phyloP scores from a whole-genome alignment of 768 basidiomycete genomes.

The Lactifluus pinguis region DNA sequence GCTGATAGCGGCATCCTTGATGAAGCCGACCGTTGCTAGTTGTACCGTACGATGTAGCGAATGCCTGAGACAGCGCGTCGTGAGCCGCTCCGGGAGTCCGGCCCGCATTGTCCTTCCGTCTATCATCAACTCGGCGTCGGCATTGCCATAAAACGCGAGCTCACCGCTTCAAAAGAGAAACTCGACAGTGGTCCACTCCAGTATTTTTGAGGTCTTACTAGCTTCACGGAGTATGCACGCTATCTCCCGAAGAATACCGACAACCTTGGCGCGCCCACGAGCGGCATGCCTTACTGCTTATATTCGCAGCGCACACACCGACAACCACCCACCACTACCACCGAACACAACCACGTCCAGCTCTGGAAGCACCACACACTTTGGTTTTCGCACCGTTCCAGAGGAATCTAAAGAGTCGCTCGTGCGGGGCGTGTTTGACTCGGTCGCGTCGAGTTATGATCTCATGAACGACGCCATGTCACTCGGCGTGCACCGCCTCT shows the following conservation, averaged over 20 bases:
- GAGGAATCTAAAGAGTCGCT: slow-evolving; percentile 81
- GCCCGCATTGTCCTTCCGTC: not conserved
- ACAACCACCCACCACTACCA: not conserved
- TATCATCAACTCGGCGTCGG: no score
- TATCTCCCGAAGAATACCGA: slow-evolving; percentile 5
- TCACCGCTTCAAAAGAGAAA: not conserved
- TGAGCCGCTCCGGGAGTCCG: not conserved
- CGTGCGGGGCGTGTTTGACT: slow-evolving; percentile 90
- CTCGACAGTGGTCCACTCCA: no score
- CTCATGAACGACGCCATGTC: slow-evolving; percentile 99
- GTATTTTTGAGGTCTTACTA: not conserved
- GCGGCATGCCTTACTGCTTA: not conserved
- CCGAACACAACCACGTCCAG: slow-evolving; percentile 4
- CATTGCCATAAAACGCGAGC: not conserved
- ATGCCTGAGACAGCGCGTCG: not conserved
- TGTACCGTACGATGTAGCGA: not conserved
- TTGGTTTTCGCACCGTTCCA: slow-evolving; percentile 87
- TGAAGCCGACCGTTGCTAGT: not conserved
- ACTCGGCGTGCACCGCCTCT: slow-evolving; percentile 88
- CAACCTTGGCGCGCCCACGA: not conserved
- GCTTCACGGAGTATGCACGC: slow-evolving; percentile 4
- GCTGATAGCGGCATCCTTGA: slow-evolving; percentile 13
- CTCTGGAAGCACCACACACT: slow-evolving; percentile 57
- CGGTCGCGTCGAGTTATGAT: slow-evolving; percentile 92
- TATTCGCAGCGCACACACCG: slow-evolving; percentile 13